Conservation (phyloP, 2,329 filamentous ascomycete genomes). For the Amesomyces nigricolor region DNA sequence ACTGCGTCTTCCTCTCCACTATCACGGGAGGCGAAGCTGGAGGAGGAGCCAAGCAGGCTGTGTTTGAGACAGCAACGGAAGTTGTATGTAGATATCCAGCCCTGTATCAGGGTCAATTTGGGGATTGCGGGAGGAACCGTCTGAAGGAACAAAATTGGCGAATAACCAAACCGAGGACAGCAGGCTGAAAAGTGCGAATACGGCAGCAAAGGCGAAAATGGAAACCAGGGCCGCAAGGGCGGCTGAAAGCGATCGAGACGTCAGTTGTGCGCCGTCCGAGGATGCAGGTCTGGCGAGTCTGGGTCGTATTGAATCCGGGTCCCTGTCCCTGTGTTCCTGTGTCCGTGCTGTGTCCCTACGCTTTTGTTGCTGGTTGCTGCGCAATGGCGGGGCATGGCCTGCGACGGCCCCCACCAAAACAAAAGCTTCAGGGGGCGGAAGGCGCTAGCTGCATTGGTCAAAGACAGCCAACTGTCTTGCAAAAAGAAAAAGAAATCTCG, state of each 20-base stretch:
- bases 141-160: no score
- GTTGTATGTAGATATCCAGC: neutral
- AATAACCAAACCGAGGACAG: no score
- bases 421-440: neutral
- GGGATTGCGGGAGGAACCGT: conserved; percentile 9
- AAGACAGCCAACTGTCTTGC: neutral
- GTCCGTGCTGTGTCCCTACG: neutral
- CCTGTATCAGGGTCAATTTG: neutral
- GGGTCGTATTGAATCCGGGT: no score
- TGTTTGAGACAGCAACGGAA: neutral
- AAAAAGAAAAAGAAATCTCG: no score
- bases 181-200: no score
- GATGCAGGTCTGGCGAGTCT: no score
- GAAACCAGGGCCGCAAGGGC: no score
- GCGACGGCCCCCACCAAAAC: conserved; percentile 17
- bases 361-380: conserved; percentile 14
- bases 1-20: neutral
- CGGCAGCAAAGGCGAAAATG: no score
- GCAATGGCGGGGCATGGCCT: conserved; percentile 15
- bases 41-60: neutral
- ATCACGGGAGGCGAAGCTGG: neutral
- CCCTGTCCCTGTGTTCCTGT: neutral
- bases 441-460: neutral
- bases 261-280: no score
- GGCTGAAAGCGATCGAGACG: no score